Evolutionary conservation across 1,284 basidiomycete species (phyloP).

Genomic region (Pulchroboletus neoregius): DNA sequence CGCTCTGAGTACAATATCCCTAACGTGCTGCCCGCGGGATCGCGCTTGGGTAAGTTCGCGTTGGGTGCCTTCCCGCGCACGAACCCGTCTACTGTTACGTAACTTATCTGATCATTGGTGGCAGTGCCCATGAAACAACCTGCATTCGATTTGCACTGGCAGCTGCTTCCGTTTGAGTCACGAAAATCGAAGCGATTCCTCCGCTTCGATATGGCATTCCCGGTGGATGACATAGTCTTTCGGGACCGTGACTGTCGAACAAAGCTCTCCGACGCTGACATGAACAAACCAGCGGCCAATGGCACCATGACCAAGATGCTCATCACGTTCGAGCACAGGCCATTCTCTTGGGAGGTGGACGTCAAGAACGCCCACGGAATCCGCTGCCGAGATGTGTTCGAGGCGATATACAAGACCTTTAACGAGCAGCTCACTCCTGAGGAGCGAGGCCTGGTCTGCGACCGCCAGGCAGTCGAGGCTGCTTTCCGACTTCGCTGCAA

Average conservation of each 20-base stretch:
- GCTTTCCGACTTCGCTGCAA: slow-evolving; percentile 46
- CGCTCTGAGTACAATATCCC: slow-evolving; percentile 27
- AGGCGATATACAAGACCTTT: slow-evolving; percentile 48
- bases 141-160: slow-evolving; percentile 39
- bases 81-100: slow-evolving; percentile 12
- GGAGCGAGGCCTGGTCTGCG: slow-evolving; percentile 36
- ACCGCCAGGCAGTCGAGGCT: slow-evolving; percentile 35
- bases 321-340: slow-evolving; percentile 31
- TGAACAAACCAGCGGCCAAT: slow-evolving; percentile 36
- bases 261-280: slow-evolving; percentile 26
- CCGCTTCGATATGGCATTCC: slow-evolving; percentile 31
- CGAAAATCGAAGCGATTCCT: slow-evolving; percentile 25
- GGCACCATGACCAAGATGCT: slow-evolving; percentile 35
- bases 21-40: slow-evolving; percentile 20
- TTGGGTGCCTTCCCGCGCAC: slow-evolving; percentile 1
- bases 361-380: slow-evolving; percentile 41
- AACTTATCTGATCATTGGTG: slow-evolving; percentile 27
- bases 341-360: slow-evolving; percentile 42
- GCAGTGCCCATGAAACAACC: slow-evolving; percentile 29
- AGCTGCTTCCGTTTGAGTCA: slow-evolving; percentile 36
- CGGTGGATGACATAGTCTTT: slow-evolving; percentile 26
- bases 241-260: slow-evolving; percentile 12
- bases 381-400: slow-evolving; percentile 51
- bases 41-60: slow-evolving; percentile 26
- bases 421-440: slow-evolving; percentile 39